Percentiles rank a stretch among this genome's conserved stretches.
Evolutionary conservation across 1,284 basidiomycete species (phyloP).

Genomic region (Marasmius fiardii): DNA sequence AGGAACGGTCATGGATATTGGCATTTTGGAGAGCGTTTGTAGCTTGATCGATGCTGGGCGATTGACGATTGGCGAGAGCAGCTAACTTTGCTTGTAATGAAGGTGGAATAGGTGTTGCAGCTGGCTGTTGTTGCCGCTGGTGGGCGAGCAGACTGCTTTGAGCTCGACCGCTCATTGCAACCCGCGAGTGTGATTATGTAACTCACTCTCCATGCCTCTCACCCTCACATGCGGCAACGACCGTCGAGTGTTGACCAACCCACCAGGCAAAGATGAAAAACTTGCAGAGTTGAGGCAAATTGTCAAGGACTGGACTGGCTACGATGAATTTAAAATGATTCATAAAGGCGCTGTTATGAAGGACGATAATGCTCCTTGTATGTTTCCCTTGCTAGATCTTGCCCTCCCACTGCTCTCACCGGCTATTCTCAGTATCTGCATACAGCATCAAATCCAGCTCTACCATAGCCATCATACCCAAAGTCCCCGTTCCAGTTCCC

Average conservation of each 20-base stretch:
- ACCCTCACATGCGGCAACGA: constrained; percentile 66
- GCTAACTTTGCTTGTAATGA: constrained; percentile 92
- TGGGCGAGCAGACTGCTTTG: constrained; percentile 25
- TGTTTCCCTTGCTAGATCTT: constrained; percentile 22
- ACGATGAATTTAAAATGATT: constrained; percentile 70
- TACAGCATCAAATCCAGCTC: constrained; percentile 61
- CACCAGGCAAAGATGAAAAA: constrained; percentile 4
- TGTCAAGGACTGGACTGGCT: constrained; percentile 61
- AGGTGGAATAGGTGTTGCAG: constrained; percentile 77
- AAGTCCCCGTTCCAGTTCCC: constrained; percentile 27
- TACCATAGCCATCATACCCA: constrained; percentile 54
- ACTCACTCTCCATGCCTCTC: constrained; percentile 36
- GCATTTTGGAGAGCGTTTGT: constrained; percentile 6
- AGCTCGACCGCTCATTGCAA: background rate
- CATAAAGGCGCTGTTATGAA: constrained; percentile 78
- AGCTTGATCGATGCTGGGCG: constrained; percentile 6
- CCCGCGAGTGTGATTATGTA: constrained; percentile 1
- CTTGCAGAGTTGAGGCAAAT: constrained; percentile 39
- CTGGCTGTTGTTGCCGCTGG: constrained; percentile 37
- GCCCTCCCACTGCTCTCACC: constrained; percentile 5
- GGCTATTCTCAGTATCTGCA: constrained; percentile 46
- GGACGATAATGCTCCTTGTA: constrained; percentile 67
- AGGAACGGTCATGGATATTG: constrained; percentile 14
- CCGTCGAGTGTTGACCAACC: constrained; percentile 29
- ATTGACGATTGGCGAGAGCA: constrained; percentile 49